A percentile compares a stretch with the other conserved stretches of the same genome.
Evolutionary conservation across 306 rosid genomes (phyloP).

Genomic region (Glycine tomentella): DNA sequence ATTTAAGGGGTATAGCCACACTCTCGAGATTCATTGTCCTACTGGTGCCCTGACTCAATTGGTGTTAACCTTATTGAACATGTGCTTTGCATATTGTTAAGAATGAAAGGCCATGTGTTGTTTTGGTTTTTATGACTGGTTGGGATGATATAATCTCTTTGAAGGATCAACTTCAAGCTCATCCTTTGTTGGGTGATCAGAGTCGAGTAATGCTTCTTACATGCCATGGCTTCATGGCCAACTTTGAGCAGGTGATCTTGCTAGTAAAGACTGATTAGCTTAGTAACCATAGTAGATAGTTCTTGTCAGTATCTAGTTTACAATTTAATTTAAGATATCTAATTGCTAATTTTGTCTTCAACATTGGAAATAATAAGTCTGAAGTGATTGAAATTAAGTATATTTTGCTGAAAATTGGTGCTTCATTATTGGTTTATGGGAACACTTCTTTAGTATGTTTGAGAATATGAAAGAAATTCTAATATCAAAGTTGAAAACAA

Average conservation of each 20-base stretch:
- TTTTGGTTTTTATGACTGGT: constrained; percentile 97
- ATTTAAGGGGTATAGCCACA: constrained; percentile 67
- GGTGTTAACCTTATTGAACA: constrained; percentile 91
- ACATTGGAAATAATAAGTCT: constrained; percentile 23
- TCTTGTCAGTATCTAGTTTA: constrained; percentile 32
- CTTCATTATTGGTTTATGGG: constrained; percentile 5
- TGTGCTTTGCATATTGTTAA: constrained; percentile 80
- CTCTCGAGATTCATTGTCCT: constrained; percentile 78
- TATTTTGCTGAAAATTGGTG: constrained; percentile 12
- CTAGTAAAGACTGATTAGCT: constrained; percentile 38
- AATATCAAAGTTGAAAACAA: constrained; percentile 10
- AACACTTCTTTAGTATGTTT: constrained; percentile 11
- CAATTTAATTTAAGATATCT: constrained; percentile 28
- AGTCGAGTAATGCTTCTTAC: constrained; percentile 74
- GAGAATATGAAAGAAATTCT: constrained; percentile 14
- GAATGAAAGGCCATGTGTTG: constrained; percentile 80
- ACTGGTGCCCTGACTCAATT: constrained; percentile 88
- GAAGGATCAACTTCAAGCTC: constrained; percentile 83
- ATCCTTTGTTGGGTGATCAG: constrained; percentile 84
- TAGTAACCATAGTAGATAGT: constrained; percentile 19
- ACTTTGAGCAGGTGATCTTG: constrained; percentile 86
- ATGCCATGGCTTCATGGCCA: constrained; percentile 97
- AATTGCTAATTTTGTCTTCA: background rate
- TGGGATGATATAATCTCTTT: constrained; percentile 96
- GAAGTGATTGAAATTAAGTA: constrained; percentile 13